Base-by-base conservation (phyloP, 768 basidiomycete genomes). In the Russula brevipes region DNA sequence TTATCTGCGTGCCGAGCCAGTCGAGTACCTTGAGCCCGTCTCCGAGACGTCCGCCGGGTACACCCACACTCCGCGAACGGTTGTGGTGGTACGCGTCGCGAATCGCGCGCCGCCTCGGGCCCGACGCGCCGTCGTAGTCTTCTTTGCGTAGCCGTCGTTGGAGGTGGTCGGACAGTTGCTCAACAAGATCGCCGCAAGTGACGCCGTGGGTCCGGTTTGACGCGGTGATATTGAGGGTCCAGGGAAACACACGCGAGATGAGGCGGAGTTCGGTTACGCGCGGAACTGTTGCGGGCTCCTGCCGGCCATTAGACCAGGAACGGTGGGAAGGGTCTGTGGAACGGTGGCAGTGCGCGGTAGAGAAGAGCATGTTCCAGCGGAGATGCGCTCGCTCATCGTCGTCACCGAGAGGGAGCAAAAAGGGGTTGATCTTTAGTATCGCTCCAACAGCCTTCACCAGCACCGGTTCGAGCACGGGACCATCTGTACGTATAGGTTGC, bases 321-420 rank as follows among this genome's bases (percentile, higher is more conserved):
- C 82, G 76, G 45, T 80, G 77, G 2, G 75, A 65, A 4, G 80
- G 77, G 61, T 89, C 89, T n/a, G 76, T 79, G 4, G 85, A 87
- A 60, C 85, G 81, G 67, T 81, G 81, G 58, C 85, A 84, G 62
- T 82, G 78, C 45, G 78, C 81, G 6, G 86, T 80, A 6, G 77
- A 75, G 71, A 84, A 88, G 46, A 87, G 78, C 85, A 91, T 87
- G 73, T 88, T 87, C 87, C 88, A 90, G 52, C 80, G 82, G 49
- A 91, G 75, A 70, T 82, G 81, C 5, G 80, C 79, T 33, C 75
- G 72, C 1, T 81, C 78, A 9, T 78, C 77, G 0, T 79, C 72
- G 30, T 76, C 63, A 72, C 75, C 46, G 69, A 70, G 19, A 3
- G 85, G 84, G 0, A 73, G 69, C 16, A 90, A 75, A 31, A 89